These are phyloP conservation scores for Jacaranda copaia DNA, from an alignment of 257 asterid species.

Conservation along the genomic window DNA sequence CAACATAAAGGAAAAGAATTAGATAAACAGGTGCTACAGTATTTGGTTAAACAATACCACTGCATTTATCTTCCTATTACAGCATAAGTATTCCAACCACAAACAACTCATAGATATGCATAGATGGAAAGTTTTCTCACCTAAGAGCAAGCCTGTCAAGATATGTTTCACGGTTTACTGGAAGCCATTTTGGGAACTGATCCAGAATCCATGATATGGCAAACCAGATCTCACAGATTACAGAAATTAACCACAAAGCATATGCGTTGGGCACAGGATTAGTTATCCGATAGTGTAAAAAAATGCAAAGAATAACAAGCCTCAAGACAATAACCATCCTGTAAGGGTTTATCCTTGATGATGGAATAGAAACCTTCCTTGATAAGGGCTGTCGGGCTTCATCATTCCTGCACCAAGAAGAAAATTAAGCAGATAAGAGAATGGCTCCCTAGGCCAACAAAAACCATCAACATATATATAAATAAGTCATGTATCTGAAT, in stretches of 20 bases:
- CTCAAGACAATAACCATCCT: slow-evolving; percentile 85
- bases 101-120: background rate
- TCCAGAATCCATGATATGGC: slow-evolving; percentile 89
- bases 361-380: slow-evolving; percentile 84
- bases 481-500: background rate
- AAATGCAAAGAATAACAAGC: slow-evolving; percentile 72
- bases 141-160: slow-evolving; percentile 85
- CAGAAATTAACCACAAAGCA: slow-evolving; percentile 80
- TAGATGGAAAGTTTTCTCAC: slow-evolving; percentile 43
- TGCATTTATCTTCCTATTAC: slow-evolving; percentile 7
- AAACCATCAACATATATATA: background rate
- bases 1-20: background rate
- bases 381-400: slow-evolving; percentile 93
- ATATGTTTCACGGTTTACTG: slow-evolving; percentile 83
- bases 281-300: slow-evolving; percentile 80
- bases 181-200: slow-evolving; percentile 95
- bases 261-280: slow-evolving; percentile 81
- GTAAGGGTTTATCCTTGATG: slow-evolving; percentile 87
- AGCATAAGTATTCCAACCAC: background rate
- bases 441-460: slow-evolving; percentile 5
- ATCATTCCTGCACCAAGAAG: slow-evolving; percentile 67
- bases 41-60: slow-evolving; percentile 18
- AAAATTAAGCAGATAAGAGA: slow-evolving; percentile 23
- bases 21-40: background rate
- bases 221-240: slow-evolving; percentile 90